Base-by-base conservation (phyloP, 371 early-diverging fungal genomes). In the Circinella minor region DNA sequence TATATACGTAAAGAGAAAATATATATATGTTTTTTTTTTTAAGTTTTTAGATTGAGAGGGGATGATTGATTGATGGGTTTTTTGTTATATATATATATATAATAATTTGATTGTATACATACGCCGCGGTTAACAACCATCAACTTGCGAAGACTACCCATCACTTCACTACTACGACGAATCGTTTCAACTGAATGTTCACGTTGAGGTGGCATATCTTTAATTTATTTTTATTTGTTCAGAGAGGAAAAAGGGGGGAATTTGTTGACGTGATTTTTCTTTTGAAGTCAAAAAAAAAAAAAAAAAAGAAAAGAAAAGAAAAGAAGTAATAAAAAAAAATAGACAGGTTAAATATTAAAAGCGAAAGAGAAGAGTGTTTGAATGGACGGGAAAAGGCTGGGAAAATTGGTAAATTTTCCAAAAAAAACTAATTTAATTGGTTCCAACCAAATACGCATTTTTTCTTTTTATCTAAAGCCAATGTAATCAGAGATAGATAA, bases 51-150 rank as follows among this genome's bases (percentile, higher is more conserved):
- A 27, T 27, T 27, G 27, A 27, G 27, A 27, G 27, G 27, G 27
- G 2, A 27, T 27, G 27, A 27, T 27, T 27, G 27, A 27, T 27
- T 27, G 27, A 27, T 27, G 27, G 27, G 27, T 1, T 27, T 27
- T 27, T 27, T 27, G 27, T 27, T 27, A 27, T 27, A 27, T 27
- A 27, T 27, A 27, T 27, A 27, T 27, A 27, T 27, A 27, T 27
- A 27, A 27, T 27, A 27, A 2, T 27, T 27, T 27, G 27, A 27
- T 27, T 27, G 27, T 27, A n/a, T 17, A 76, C 83, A 77, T 82
- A 86, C 90, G 67, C 90, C 90, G 73, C 90, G 86, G 76, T 88
- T 90, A 68, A 85, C 89, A 34, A 90, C 90, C 79, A 90, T 72
- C 65, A 90, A 69, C 64, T 88, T 90, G 57, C 86, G 81, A 66